Evolutionary conservation across 371 early-diverging fungal genomes (phyloP), one percentile per base, ranked within the genome.

Genomic region (Mortierella sp.): DNA sequence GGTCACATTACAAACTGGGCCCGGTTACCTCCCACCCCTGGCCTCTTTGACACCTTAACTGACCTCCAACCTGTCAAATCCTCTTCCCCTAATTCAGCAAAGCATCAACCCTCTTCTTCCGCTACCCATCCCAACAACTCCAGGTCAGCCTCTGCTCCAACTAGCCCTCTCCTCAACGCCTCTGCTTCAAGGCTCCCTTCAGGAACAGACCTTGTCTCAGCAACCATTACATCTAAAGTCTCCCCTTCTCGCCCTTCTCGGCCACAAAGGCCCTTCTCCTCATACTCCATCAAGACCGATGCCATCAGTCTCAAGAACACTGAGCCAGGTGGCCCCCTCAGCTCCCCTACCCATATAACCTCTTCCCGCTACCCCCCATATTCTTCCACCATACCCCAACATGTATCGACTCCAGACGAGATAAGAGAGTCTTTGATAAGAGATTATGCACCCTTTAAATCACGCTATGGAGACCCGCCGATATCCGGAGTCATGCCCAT

Each of bases 1-100:
- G 61, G 52, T 28, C 52, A 72, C 62, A 54, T 62, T 61, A 52
- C 5, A 39, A 51, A 37, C 66, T 72, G 72, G 72, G 58, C 72
- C 24, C 61, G 66, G 28, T 0, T 49, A 6, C 64, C 64, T 47
- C 52, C 20, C 18, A 18, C 22, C 45, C 35, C 62, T 60, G 9
- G 26, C 16, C n/a, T 64, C n/a, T 28, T 35, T 35, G 52, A 64
- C 18, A 52, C 64, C 64, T n/a, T 52, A 1, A n/a, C 20, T 52
- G 64, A 64, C 16, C 51, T 52, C 52, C 51, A 63, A 47, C 54
- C 64, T 20, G 20, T 6, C 45, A 24, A 22, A 24, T 11, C 64
- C 16, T 12, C 64, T 30, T 28, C 51, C 18, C 14, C 20, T 52
- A 52, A 52, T 24, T 24, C 52, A 52, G 4, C 65, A 52, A 32